Base-by-base conservation (phyloP, 805 yeast genomes). In the Lipomyces oligophaga region DNA sequence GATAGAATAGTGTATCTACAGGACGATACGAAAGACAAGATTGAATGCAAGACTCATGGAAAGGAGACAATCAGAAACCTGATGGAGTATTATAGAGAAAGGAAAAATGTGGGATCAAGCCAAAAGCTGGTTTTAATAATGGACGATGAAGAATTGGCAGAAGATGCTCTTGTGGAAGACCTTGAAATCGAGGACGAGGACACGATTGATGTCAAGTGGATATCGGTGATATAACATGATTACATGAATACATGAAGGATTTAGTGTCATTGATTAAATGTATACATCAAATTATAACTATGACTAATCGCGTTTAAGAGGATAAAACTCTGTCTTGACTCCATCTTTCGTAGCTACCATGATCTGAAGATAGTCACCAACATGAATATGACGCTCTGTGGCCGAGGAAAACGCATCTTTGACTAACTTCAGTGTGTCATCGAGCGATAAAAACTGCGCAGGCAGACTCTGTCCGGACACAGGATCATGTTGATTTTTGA, bases 341-440 rank as follows among this genome's bases (percentile, higher is more conserved):
- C 98, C 98, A 20, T 88, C 96, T 65, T 88, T 89, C 11, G 97
- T 87, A 49, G 90, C 89, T 59, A 93, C 85, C 56, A 84, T 72
- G 39, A 93, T 82, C 67, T 93, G 96, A 54, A 93, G 75, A 4
- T 93, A 95, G 72, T 93, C 98, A 72, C 98, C 98, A 43, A 93
- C 97, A 59, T 89, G 94, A 59, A 93, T 93, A 68, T 93, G 97
- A 76, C 98, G 84, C 71, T 93, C 98, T 16, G 97, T 90, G 18
- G 96, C 98, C 6, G 96, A 87, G 19, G 87, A 75, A 64, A 93
- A 93, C 4, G 98, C 95, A 68, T 93, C 98, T 66, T 80, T 82
- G 31, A 93, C 97, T 55, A 93, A 72, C 59, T 80, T 76, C 61
- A 93, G 71, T 20, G 88, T 97, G 70, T 89, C 95, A 1, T 87